Evolutionary conservation across 1,284 basidiomycete species (phyloP), one percentile per base, ranked within the genome.

Genomic region (Rhodofomes roseus): DNA sequence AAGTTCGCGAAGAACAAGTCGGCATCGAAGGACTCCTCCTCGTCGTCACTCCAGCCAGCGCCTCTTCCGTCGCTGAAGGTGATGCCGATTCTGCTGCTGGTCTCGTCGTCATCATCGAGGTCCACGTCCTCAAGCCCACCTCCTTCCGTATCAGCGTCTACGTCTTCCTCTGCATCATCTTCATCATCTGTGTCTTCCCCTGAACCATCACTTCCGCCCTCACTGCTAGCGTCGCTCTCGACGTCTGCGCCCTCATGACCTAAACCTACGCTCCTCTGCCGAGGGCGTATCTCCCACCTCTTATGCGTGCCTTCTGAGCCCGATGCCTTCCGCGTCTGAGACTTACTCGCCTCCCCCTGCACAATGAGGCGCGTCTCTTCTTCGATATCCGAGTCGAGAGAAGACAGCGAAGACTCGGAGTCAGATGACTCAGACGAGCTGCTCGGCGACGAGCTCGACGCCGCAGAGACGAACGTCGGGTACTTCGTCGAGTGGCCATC

Each of bases 1-100:
- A 92, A 80, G 67, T 89, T 87, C 41, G 85, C 82, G 67, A 91
- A 92, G 74, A 91, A 91, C 0, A 92, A 70, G 63, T 92, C 89
- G 4, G 89, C 90, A 63, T 92, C 89, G 64, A 89, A 90, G 59
- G 81, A 84, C 1, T 83, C 87, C 66, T 90, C 87, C 25, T 89
- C 89, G 40, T 85, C 75, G 51, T 75, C 77, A 31, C 87, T 89
- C 81, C 88, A 92, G 43, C 85, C 84, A 22, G 81, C 86, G 60
- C 80, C 85, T 57, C 50, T 52, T 4, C 84, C 79, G 59, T 83
- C 86, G 27, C 81, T 79, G 70, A 85, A 84, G 56, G 78, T 73
- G 55, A 77, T 72, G 60, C 74, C 74, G 65, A 77, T 70, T 62
- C 70, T 58, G 46, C 68, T 62, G 64, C 64, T 69, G 9, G 58